Conservation (phyloP, 2,329 filamentous ascomycete genomes). For the Myriosclerotinia scirpicola region DNA sequence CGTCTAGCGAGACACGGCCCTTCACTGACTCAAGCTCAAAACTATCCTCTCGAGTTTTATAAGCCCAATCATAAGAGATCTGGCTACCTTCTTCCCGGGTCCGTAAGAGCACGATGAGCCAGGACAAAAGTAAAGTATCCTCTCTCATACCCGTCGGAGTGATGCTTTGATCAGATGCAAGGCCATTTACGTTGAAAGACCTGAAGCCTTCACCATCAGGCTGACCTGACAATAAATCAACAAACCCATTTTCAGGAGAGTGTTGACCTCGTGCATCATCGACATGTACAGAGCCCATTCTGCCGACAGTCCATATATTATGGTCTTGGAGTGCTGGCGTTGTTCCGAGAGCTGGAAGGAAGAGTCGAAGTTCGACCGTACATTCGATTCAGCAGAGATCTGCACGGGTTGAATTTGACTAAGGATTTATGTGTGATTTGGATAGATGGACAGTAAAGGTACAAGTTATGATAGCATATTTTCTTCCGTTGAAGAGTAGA, state of each 20-base stretch:
- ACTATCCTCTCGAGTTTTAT: slow-evolving; percentile 34
- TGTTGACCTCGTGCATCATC: slow-evolving; percentile 21
- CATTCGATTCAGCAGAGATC: not conserved
- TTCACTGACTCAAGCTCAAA: slow-evolving; percentile 28
- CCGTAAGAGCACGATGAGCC: slow-evolving; percentile 48
- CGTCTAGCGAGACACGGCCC: slow-evolving; percentile 38
- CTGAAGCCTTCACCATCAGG: slow-evolving; percentile 30
- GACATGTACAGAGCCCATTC: slow-evolving; percentile 24
- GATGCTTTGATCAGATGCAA: slow-evolving; percentile 34
- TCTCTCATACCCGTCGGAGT: slow-evolving; percentile 44
- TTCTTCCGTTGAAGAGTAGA: slow-evolving; percentile 2
- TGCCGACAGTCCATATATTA: slow-evolving; percentile 12
- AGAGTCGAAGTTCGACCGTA: not conserved
- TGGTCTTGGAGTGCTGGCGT: not conserved
- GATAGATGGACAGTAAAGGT: not conserved
- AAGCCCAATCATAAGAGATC: slow-evolving; percentile 44
- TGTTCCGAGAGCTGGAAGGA: not conserved
- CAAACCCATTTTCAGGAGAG: slow-evolving; percentile 19
- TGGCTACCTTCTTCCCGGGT: slow-evolving; percentile 44
- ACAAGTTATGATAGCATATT: not conserved
- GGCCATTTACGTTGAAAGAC: slow-evolving; percentile 38
- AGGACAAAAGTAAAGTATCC: slow-evolving; percentile 46
- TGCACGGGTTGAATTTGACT: not conserved
- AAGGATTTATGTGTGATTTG: not conserved
- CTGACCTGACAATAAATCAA: slow-evolving; percentile 7